Conservation (phyloP, 1,284 basidiomycete species). For the Microbotryum intermedium region DNA sequence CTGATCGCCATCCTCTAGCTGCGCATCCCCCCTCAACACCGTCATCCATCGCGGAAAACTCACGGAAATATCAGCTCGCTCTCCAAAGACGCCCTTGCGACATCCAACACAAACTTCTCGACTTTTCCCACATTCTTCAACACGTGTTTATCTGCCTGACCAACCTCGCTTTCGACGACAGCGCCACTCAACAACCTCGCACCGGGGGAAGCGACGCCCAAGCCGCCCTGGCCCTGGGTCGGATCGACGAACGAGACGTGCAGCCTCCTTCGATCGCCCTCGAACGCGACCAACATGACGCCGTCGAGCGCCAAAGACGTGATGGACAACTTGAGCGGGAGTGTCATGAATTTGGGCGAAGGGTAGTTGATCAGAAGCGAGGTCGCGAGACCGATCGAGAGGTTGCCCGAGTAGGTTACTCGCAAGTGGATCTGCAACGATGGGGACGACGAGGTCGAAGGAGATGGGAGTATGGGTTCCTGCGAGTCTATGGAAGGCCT, state of each 20-base stretch:
- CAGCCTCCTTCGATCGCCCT: conserved; percentile 63
- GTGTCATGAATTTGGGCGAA: conserved; percentile 84
- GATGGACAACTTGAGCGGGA: conserved; percentile 84
- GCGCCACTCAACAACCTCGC: conserved; percentile 81
- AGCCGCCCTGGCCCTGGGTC: background rate
- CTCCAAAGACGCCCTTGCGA: conserved; percentile 85
- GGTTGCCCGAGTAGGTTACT: conserved; percentile 41
- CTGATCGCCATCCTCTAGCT: too few relatives aligned
- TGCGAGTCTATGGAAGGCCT: background rate
- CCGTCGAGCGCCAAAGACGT: conserved; percentile 79
- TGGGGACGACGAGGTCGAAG: conserved; percentile 23
- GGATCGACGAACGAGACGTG: conserved; percentile 77
- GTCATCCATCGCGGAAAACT: background rate
- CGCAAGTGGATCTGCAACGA: conserved; percentile 44
- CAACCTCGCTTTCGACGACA: conserved; percentile 91
- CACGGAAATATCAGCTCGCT: conserved; percentile 29
- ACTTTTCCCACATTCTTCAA: conserved; percentile 94
- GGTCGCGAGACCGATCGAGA: conserved; percentile 64
- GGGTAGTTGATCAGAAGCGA: conserved; percentile 94
- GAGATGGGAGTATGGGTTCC: background rate
- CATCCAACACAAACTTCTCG: conserved; percentile 89
- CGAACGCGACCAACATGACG: conserved; percentile 82
- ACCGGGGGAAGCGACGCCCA: conserved; percentile 42
- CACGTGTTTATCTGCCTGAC: conserved; percentile 90
- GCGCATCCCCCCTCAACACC: background rate